These are phyloP conservation scores for Globisporangium orthogonon DNA, from an alignment of 352 stramenopile species.

Conservation along the genomic window DNA sequence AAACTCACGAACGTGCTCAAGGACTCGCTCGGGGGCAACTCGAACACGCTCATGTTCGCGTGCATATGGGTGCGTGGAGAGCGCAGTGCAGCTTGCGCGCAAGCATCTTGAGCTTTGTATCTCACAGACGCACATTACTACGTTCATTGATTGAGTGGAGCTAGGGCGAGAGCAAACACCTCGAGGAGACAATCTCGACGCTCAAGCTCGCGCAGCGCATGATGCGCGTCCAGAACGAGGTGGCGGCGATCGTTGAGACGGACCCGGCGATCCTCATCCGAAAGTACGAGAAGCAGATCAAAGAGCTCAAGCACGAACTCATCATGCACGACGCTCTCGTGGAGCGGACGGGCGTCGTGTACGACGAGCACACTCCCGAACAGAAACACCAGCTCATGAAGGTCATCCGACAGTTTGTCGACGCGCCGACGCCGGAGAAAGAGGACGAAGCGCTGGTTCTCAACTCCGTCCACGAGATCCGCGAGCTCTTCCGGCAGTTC, in stretches of 20 bases:
- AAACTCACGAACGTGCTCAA: constrained; percentile 94
- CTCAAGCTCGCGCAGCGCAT: constrained; percentile 90
- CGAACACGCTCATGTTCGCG: constrained; percentile 92
- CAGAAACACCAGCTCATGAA: constrained; percentile 80
- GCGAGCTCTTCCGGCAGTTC: constrained; percentile 90
- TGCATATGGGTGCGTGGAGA: constrained; percentile 74
- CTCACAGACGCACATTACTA: neutral
- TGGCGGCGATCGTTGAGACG: constrained; percentile 77
- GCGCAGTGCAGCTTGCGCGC: too few relatives aligned
- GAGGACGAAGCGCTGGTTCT: constrained; percentile 73
- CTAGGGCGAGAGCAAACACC: constrained; percentile 80
- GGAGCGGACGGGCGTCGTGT: constrained; percentile 77
- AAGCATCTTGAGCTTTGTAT: neutral
- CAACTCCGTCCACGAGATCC: constrained; percentile 86
- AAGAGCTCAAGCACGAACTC: constrained; percentile 91
- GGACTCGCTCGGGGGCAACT: constrained; percentile 32
- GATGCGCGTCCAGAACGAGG: constrained; percentile 92
- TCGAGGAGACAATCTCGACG: constrained; percentile 93
- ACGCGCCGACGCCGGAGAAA: constrained; percentile 58
- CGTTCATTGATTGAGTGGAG: neutral
- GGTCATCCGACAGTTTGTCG: constrained; percentile 68
- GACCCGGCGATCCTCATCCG: constrained; percentile 80
- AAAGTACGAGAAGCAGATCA: constrained; percentile 90
- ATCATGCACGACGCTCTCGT: constrained; percentile 93
- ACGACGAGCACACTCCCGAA: constrained; percentile 89